Evolutionary conservation across 2,329 filamentous ascomycete species (phyloP).

Genomic region (Amylocarpus encephaloides): DNA sequence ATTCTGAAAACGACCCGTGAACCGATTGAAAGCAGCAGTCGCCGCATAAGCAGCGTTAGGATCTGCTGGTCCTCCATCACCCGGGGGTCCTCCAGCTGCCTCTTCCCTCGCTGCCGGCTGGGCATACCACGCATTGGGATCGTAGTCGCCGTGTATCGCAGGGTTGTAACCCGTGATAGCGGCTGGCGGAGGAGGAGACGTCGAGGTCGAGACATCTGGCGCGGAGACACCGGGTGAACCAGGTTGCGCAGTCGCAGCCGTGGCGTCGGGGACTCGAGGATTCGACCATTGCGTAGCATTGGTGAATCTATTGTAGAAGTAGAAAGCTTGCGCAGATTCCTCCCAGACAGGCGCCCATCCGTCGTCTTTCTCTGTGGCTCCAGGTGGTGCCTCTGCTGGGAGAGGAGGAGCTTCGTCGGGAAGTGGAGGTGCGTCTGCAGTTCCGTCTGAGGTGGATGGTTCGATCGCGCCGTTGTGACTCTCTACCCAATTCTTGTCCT

Average conservation of each 20-base stretch:
- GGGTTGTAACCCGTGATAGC: constrained; percentile 82
- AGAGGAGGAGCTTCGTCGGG: constrained; percentile 31
- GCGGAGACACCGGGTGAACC: constrained; percentile 29
- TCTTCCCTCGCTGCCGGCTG: constrained; percentile 40
- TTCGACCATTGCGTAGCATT: constrained; percentile 78
- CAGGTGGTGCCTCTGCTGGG: constrained; percentile 46
- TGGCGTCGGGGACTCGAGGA: constrained; percentile 57
- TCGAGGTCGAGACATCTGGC: constrained; percentile 24
- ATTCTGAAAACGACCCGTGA: constrained; percentile 77
- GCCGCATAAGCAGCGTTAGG: constrained; percentile 53
- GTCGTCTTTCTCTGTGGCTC: constrained; percentile 51
- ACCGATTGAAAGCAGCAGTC: constrained; percentile 80
- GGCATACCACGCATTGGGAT: constrained; percentile 92
- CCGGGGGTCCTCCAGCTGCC: constrained; percentile 29
- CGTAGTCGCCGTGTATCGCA: constrained; percentile 92
- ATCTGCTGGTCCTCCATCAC: constrained; percentile 32
- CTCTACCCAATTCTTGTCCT: constrained; percentile 12
- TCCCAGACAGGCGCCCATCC: constrained; percentile 85
- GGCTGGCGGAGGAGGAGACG: constrained; percentile 28
- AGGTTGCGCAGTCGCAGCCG: constrained; percentile 16
- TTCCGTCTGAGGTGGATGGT: constrained; percentile 4
- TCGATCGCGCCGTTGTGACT: constrained; percentile 12
- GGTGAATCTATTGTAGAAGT: constrained; percentile 80
- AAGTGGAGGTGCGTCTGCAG: constrained; percentile 37
- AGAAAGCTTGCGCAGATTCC: constrained; percentile 59